Evolutionary conservation across 2,329 filamentous ascomycete genomes (phyloP).

Genomic region (Neurospora sp.): DNA sequence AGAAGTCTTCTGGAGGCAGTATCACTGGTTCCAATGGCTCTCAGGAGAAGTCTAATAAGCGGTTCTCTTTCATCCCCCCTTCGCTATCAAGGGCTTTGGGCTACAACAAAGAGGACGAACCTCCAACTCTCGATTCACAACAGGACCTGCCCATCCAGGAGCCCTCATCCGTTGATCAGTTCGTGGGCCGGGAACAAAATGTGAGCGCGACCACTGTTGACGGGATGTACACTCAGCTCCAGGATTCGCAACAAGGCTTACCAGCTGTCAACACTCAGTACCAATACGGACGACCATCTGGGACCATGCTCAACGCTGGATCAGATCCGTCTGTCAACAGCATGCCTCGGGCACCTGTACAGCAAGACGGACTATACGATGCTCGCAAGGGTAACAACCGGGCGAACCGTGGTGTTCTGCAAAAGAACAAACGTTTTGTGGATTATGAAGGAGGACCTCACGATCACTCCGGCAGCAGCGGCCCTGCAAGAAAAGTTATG

Average conservation of each 20-base stretch:
- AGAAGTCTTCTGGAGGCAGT: conserved; percentile 58
- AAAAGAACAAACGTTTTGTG: conserved; percentile 81
- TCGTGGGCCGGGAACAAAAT: conserved; percentile 15
- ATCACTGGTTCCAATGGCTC: conserved; percentile 48
- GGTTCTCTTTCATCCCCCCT: conserved; percentile 62
- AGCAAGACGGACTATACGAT: conserved; percentile 31
- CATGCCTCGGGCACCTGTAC: conserved; percentile 30
- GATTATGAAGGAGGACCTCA: conserved; percentile 68
- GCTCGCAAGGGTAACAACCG: conserved; percentile 25
- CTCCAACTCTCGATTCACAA: conserved; percentile 40
- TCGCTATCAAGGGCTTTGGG: conserved; percentile 58
- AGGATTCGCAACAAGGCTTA: conserved; percentile 16
- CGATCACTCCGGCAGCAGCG: conserved; percentile 71
- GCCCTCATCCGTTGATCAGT: conserved; percentile 28
- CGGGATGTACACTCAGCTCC: conserved; percentile 24
- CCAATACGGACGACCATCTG: conserved; percentile 31
- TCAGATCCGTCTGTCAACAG: conserved; percentile 43
- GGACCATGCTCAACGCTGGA: conserved; percentile 30
- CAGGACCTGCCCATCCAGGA: conserved; percentile 45
- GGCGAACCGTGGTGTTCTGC: conserved; percentile 50
- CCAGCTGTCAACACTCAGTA: conserved; percentile 27
- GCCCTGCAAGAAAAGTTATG: conserved; percentile 88
- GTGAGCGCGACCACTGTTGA: conserved; percentile 21
- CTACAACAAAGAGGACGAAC: conserved; percentile 43
- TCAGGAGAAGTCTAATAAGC: conserved; percentile 47